Evolutionary conservation across 306 rosid genomes (phyloP).

Genomic region (Adenanthera pavonina): DNA sequence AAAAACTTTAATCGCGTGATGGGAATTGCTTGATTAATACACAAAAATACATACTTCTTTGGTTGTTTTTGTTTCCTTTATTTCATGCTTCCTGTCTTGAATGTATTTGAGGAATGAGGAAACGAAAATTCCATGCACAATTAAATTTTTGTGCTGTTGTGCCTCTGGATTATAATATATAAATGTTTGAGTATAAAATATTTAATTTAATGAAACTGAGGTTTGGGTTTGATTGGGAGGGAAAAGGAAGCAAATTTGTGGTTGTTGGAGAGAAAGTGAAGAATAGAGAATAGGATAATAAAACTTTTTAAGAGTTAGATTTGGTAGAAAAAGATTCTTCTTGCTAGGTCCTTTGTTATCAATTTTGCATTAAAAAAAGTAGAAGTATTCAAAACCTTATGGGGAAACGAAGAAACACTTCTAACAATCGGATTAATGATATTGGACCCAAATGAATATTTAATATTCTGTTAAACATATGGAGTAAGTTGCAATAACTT

Average conservation of each 20-base stretch:
- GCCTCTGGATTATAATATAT: no score
- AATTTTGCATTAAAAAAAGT: neutral
- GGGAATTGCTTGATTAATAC: neutral
- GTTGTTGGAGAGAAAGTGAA: neutral
- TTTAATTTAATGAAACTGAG: neutral
- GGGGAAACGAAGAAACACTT: neutral
- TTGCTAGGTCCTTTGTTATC: neutral
- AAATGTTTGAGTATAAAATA: neutral
- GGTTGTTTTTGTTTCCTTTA: no score
- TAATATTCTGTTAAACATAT: neutral
- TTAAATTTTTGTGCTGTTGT: no score
- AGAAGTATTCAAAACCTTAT: neutral
- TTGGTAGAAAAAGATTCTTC: neutral
- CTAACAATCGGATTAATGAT: neutral
- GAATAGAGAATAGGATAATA: neutral
- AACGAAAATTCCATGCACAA: no score
- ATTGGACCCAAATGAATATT: neutral
- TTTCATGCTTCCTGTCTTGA: no score
- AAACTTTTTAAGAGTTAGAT: neutral
- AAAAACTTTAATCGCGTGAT: neutral
- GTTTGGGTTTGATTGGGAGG: neutral
- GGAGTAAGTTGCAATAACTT: neutral
- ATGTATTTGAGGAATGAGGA: no score
- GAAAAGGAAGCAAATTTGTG: neutral
- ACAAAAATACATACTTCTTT: no score